These are phyloP conservation scores for Verticillium zaregamsianum DNA, from an alignment of 2,329 filamentous ascomycete species.

Conservation along the genomic window DNA sequence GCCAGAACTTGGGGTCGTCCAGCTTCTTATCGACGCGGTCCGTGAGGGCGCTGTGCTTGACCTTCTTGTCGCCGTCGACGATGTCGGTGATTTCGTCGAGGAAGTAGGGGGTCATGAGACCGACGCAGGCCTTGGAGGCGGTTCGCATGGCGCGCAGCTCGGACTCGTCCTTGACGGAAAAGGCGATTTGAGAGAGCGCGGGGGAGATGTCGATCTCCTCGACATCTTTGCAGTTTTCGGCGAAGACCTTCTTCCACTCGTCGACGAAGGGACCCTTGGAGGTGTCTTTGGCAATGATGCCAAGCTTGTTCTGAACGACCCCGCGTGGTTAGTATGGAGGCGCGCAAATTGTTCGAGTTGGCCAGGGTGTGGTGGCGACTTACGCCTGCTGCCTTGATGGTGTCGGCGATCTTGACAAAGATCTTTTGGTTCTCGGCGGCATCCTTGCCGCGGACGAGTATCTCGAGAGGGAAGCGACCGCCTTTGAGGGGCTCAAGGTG, in stretches of 20 bases:
- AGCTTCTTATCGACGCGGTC: constrained; percentile 88
- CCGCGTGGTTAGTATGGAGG: constrained; percentile 2
- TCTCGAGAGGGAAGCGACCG: constrained; percentile 87
- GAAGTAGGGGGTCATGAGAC: constrained; percentile 93
- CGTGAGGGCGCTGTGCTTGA: constrained; percentile 83
- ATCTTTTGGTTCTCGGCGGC: constrained; percentile 87
- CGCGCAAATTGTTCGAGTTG: not conserved
- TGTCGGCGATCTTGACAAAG: constrained; percentile 77
- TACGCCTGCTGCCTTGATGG: constrained; percentile 84
- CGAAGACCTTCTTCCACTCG: constrained; percentile 87
- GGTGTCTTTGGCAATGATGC: constrained; percentile 77
- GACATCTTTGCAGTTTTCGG: constrained; percentile 74
- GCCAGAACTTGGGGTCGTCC: constrained; percentile 92
- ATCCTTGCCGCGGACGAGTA: constrained; percentile 89
- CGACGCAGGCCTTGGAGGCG: constrained; percentile 88
- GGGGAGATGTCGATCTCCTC: constrained; percentile 83
- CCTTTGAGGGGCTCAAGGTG: constrained; percentile 89
- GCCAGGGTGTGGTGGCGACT: constrained; percentile 29
- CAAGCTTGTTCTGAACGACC: constrained; percentile 72
- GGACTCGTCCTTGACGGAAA: constrained; percentile 91
- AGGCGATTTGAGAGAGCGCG: constrained; percentile 76
- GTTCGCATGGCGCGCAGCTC: constrained; percentile 93
- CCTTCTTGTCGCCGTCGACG: constrained; percentile 94
- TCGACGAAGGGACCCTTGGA: constrained; percentile 87
- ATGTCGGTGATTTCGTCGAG: constrained; percentile 97